Evolutionary conservation across 208 protist genomes (phyloP).

Genomic region (Tetramitus jugosus): DNA sequence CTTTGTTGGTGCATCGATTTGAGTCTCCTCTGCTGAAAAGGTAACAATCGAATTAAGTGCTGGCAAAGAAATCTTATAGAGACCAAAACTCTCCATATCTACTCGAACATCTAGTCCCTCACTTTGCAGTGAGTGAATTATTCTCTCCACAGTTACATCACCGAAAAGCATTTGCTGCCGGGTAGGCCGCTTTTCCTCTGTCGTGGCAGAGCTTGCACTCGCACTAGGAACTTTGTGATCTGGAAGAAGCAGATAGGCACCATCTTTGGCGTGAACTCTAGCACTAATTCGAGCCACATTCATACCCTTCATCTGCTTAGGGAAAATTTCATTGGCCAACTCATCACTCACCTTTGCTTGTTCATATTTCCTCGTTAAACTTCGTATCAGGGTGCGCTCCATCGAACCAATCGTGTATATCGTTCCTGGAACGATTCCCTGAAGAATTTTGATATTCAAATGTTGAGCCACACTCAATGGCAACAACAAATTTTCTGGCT

Average conservation of each 20-base stretch:
- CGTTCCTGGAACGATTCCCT: too few relatives aligned
- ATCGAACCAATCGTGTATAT: too few relatives aligned
- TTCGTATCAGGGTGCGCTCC: not conserved
- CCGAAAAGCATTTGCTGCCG: not conserved
- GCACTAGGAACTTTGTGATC: not conserved
- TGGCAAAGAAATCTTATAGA: not conserved
- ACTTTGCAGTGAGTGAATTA: not conserved
- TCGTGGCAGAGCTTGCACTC: not conserved
- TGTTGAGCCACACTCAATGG: too few relatives aligned
- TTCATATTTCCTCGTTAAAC: conserved; percentile 3
- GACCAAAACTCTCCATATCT: not conserved
- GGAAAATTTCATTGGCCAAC: not conserved
- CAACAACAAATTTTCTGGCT: not conserved
- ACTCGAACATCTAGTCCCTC: not conserved
- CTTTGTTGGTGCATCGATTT: not conserved
- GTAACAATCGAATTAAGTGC: not conserved
- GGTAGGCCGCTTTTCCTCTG: too few relatives aligned
- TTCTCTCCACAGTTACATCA: not conserved
- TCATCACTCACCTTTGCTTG: not conserved
- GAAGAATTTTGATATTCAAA: not conserved
- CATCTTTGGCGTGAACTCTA: not conserved
- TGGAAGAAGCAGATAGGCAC: not conserved
- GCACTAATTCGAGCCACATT: not conserved
- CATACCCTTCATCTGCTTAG: not conserved
- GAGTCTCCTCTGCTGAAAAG: not conserved